Evolutionary conservation across 2,329 filamentous ascomycete genomes (phyloP), one percentile per base, ranked within the genome.

Genomic region (Annulohypoxylon truncatum): DNA sequence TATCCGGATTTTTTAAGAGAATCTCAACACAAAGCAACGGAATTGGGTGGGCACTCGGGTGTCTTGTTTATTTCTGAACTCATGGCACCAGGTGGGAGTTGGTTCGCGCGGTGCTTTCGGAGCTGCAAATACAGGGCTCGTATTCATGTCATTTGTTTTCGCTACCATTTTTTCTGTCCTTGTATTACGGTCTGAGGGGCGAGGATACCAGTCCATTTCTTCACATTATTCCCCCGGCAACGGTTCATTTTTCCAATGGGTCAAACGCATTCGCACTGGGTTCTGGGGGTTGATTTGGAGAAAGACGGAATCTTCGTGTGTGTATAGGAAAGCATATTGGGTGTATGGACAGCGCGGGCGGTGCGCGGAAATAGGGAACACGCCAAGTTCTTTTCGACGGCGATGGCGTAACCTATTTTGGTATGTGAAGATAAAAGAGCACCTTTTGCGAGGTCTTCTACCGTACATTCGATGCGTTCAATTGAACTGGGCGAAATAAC

Each of bases 31-130:
- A 75, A 71, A 71, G 72, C 71, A 74, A 73, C 53, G 71, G 74
- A 63, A 69, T 67, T 72, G 68, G 73, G 73, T 70, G 71, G 66
- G 74, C 71, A 71, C 68, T 64, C 66, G 74, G 67, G 64, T 72
- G 71, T 72, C 70, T 75, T 73, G 66, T 70, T 75, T 73, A 71
- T 71, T 69, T 73, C 64, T 65, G 58, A 59, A 46, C 68, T 73
- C 71, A 72, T 64, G 76, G 72, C 71, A 74, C 68, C 72, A 75
- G 66, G 74, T 66, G 69, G 79, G 78, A 78, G 79, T 80, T 79
- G 77, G 77, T 77, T 71, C 60, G 68, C 72, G 64, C 66, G 70
- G 73, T 73, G 74, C 68, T 70, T 70, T 59, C 38, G 57, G 70
- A 70, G 69, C 71, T 75, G 74, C 74, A 77, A 74, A 77, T 77